phyloP scores from a whole-genome alignment of 768 basidiomycete species.

The Auricularia auricula-judae region DNA sequence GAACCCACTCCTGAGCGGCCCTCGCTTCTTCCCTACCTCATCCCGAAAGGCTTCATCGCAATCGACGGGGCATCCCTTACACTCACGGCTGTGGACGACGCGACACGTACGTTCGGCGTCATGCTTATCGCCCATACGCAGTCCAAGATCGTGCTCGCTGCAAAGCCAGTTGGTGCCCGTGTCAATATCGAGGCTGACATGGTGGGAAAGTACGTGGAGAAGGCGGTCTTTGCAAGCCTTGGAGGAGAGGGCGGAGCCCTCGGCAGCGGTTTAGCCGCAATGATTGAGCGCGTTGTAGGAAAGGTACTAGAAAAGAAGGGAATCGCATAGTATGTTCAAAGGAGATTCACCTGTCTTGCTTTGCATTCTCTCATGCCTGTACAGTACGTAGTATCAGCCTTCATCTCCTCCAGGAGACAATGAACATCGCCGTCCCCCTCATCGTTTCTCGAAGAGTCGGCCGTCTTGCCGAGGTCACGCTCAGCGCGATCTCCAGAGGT shows the following conservation, averaged over 20 bases:
- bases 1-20: constrained; percentile 45
- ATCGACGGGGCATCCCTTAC: constrained; percentile 94
- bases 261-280: constrained; percentile 12
- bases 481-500: too few relatives aligned
- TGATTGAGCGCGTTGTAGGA: constrained; percentile 17
- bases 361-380: neutral
- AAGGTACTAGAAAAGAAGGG: constrained; percentile 8
- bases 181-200: constrained; percentile 96
- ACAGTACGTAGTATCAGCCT: too few relatives aligned
- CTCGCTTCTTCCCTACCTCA: constrained; percentile 68
- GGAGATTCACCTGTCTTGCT: neutral
- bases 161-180: constrained; percentile 62
- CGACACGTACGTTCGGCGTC: constrained; percentile 56
- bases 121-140: constrained; percentile 97
- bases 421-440: too few relatives aligned
- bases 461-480: too few relatives aligned
- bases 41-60: constrained; percentile 89
- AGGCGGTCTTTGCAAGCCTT: constrained; percentile 64
- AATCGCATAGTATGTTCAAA: neutral
- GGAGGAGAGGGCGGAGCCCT: constrained; percentile 23
- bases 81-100: constrained; percentile 65
- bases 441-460: too few relatives aligned
- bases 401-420: too few relatives aligned
- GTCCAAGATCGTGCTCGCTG: constrained; percentile 68
- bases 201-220: constrained; percentile 85